Base-by-base conservation (phyloP, 257 asterid genomes). In the Phtheirospermum japonicum region DNA sequence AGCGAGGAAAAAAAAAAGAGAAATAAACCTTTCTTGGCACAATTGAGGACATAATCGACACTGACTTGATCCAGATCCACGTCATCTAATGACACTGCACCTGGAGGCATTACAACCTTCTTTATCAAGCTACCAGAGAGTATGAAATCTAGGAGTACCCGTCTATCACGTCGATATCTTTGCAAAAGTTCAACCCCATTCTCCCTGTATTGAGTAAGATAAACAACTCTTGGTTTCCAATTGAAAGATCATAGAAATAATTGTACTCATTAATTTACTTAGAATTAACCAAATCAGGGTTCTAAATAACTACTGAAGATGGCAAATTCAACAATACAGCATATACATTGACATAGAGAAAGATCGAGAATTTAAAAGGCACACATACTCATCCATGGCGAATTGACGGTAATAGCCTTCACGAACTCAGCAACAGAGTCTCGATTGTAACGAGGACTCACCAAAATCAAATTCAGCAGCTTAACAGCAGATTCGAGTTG, bases 51-150 rank as follows among this genome's bases (percentile, higher is more conserved):
- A 79, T 77, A 73, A 75, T 89, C 97, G 19, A 83, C 96, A 68
- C 99, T 89, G 66, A 92, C 96, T 83, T 89, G 99, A 80, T 92
- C 97, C 69, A 92, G 94, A 77, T 92, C 96, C 76, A 92, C 97
- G 71, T 92, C 99, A 70, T 92, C 96, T 76, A 92, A 81, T 7
- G 99, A 80, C 73, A 89, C 93, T 2, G 97, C 99, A 37, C 99
- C 99, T 0, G 99, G 97, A 54, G 99, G 99, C 99, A 92, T 81
- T 62, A 85, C 85, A 64, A 92, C 99, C 79, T 82, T 92, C 86
- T 90, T 86, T 69, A 92, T 75, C 71, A 86, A 76, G 80, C 88
- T 89, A 64, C 99, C 95, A 37, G 97, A 80, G 40, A 92, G 83
- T 59, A 92, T 74, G 76, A 89, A 92, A 78, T 85, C 86, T 39